Base-by-base conservation (phyloP, 192 early-diverging fungal genomes). In the Entomortierella parvispora region DNA sequence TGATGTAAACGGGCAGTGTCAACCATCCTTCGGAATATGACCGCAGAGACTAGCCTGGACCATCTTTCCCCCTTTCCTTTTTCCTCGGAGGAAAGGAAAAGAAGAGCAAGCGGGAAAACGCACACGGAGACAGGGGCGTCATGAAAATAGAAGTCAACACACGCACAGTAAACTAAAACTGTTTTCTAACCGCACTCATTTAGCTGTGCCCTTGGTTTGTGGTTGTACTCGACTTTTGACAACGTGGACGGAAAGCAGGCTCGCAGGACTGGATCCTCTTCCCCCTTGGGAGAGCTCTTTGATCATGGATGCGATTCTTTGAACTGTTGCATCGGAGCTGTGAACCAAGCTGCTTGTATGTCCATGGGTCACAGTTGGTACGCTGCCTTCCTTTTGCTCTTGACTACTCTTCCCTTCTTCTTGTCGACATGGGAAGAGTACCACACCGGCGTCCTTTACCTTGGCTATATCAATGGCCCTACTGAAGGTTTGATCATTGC, bases 351-450 rank as follows among this genome's bases (percentile, higher is more conserved):
- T 20, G 90, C 92, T 32, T 87, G 86, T 32, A 82, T 94, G 80
- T 88, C 86, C 1, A 83, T 93, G 49, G 94, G 94, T 12, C 87
- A 93, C 63, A 84, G 87, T 25, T 88, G 85, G 75, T 86, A 84
- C 58, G 84, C 88, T 14, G 86, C 88, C 9, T 55, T 83, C 28
- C 72, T 92, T 32, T 57, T 93, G 46, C 84, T 90, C 62, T 65
- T 91, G 11, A 90, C 90, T 20, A 89, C 93, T 20, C 68, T 85
- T 62, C 85, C 92, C 18, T 96, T 96, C 74, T 95, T 92, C 82
- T 69, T 94, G 40, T 94, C 93, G 6, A 95, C 94, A 7, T 94
- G 93, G 89, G 94, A 96, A 71, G 93, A 93, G 69, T 96, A 94
- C 79, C 93, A 95, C 71, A 96, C 94, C 12, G 92, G 92, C 22